Conservation (phyloP, 164 flowering plant species). For the Warburgia ugandensis region DNA sequence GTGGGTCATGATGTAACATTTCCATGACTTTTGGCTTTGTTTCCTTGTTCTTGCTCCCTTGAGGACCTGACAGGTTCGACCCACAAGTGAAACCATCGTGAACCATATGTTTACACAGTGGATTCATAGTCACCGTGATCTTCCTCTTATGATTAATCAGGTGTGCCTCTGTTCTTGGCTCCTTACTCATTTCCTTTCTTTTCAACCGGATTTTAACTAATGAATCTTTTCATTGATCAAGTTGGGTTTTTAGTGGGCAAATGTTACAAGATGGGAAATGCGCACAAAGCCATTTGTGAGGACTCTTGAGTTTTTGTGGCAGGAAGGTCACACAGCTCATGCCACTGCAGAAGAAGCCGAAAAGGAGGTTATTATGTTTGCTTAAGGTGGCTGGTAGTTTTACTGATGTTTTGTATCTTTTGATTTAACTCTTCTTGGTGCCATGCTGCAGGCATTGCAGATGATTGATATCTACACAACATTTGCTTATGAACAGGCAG, state of each 20-base stretch:
- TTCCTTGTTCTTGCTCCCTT: conserved; percentile 38
- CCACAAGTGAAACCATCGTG: conserved; percentile 99
- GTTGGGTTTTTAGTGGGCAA: conserved; percentile 88
- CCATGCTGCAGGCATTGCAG: conserved; percentile 69
- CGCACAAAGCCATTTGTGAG: conserved; percentile 97
- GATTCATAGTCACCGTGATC: conserved; percentile 97
- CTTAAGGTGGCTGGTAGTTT: background rate
- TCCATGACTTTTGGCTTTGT: conserved; percentile 54
- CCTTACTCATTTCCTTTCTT: background rate
- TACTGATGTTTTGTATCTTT: background rate
- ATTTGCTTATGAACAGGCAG: conserved; percentile 94
- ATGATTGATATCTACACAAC: conserved; percentile 85
- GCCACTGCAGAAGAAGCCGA: conserved; percentile 93
- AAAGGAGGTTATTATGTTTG: conserved; percentile 53
- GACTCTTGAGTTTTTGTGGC: conserved; percentile 98
- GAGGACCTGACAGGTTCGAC: conserved; percentile 97
- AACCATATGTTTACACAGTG: conserved; percentile 98
- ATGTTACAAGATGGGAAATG: conserved; percentile 98
- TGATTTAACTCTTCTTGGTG: conserved; percentile 16
- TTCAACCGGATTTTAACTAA: background rate
- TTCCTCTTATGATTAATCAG: conserved; percentile 97
- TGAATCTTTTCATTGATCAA: background rate
- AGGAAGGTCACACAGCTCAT: conserved; percentile 99
- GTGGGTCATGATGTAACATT: too few species aligned
- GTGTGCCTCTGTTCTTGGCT: conserved; percentile 22